Conservation (phyloP, 1,139 yeast genomes). For the Nakaseomyces delphensis region DNA sequence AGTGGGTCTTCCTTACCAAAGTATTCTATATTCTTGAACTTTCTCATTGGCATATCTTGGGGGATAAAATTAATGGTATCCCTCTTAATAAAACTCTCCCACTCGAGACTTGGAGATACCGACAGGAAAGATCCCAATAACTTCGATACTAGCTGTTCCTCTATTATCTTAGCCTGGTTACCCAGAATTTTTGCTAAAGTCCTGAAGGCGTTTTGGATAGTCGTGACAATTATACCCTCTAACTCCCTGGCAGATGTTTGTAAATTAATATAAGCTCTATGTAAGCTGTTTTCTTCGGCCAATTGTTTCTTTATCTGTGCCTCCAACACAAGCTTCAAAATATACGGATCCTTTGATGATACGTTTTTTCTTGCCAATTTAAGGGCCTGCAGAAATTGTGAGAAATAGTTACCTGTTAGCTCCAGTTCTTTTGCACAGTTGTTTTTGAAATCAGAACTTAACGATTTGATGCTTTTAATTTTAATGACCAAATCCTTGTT, state of each 20-base stretch:
- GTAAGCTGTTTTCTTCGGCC: constrained; percentile 74
- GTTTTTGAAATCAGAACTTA: constrained; percentile 77
- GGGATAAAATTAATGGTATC: constrained; percentile 68
- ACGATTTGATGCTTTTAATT: constrained; percentile 75
- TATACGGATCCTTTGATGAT: constrained; percentile 60
- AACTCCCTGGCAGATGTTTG: constrained; percentile 84
- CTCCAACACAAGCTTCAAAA: constrained; percentile 64
- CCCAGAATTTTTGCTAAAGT: constrained; percentile 61
- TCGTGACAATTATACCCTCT: constrained; percentile 79
- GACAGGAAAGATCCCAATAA: constrained; percentile 66
- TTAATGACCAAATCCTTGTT: constrained; percentile 74
- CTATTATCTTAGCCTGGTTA: constrained; percentile 60
- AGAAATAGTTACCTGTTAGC: constrained; percentile 49
- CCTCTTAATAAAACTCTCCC: constrained; percentile 74
- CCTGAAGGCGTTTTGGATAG: constrained; percentile 72
- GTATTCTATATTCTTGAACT: constrained; percentile 52
- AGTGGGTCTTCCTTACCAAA: constrained; percentile 63
- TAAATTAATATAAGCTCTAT: constrained; percentile 79
- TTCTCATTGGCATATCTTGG: constrained; percentile 61
- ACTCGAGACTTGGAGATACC: constrained; percentile 73
- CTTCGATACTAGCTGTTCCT: constrained; percentile 56
- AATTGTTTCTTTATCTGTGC: constrained; percentile 69
- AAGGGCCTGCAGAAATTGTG: constrained; percentile 40
- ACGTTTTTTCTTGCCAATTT: constrained; percentile 35
- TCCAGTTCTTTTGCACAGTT: constrained; percentile 58